phyloP scores from a whole-genome alignment of 2,329 filamentous ascomycete genomes.

The Teratosphaeria viscida region DNA sequence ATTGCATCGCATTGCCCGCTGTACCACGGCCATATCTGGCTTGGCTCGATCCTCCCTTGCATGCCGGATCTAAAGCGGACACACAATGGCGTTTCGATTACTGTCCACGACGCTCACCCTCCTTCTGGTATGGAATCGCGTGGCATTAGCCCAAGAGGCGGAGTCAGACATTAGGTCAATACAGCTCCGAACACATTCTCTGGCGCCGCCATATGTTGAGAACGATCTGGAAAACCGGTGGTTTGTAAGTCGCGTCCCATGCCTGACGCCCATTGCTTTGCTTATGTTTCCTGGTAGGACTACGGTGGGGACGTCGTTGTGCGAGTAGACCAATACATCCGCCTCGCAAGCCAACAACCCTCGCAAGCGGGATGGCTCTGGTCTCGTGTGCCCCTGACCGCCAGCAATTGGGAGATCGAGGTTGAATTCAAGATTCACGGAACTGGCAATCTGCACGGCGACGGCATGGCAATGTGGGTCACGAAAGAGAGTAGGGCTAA shows the following conservation, averaged over 20 bases:
- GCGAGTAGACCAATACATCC: conserved; percentile 69
- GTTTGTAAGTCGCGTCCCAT: conserved; percentile 43
- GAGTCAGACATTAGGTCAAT: conserved; percentile 26
- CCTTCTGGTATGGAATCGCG: conserved; percentile 21
- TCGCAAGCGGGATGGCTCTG: conserved; percentile 91
- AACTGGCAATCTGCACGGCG: conserved; percentile 79
- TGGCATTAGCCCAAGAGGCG: conserved; percentile 13
- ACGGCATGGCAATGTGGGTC: conserved; percentile 96
- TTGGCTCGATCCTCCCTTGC: not conserved
- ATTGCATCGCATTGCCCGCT: not conserved
- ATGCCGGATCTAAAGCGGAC: not conserved
- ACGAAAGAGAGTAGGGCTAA: conserved; percentile 77
- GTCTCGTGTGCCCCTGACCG: conserved; percentile 85
- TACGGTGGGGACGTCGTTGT: conserved; percentile 94
- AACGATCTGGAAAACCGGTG: conserved; percentile 96
- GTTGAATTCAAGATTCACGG: conserved; percentile 92
- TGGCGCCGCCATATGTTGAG: conserved; percentile 77
- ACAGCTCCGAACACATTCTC: conserved; percentile 25
- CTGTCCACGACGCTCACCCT: conserved; percentile 10
- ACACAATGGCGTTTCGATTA: conserved; percentile 10
- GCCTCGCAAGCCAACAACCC: conserved; percentile 78
- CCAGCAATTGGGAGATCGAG: conserved; percentile 97
- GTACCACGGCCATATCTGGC: not conserved
- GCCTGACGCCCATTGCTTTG: not conserved
- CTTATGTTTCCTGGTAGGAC: conserved; percentile 37